Evolutionary conservation across 352 stramenopile species (phyloP).

Genomic region (Pythium rishiriense): DNA sequence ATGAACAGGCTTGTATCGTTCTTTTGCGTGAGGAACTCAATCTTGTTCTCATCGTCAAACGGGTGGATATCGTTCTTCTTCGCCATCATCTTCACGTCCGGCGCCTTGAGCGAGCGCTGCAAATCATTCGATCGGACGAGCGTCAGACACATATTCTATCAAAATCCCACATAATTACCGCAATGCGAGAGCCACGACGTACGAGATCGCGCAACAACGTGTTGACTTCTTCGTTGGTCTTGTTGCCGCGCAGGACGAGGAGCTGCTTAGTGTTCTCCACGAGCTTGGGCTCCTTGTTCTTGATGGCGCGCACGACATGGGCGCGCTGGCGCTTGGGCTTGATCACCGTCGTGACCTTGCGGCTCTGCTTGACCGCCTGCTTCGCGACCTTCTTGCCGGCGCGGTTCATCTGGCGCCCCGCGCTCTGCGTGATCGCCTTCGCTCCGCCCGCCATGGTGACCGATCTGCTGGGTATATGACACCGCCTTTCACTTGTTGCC

Average conservation of each 20-base stretch:
- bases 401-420: slow-evolving; percentile 67
- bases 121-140: not conserved
- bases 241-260: slow-evolving; percentile 89
- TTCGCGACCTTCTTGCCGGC: slow-evolving; percentile 68
- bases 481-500: slow-evolving; percentile 27
- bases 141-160: not conserved
- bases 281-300: slow-evolving; percentile 90
- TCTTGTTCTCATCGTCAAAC: slow-evolving; percentile 92
- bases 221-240: slow-evolving; percentile 85
- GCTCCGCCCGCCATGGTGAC: slow-evolving; percentile 56
- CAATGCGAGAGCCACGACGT: slow-evolving; percentile 11
- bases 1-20: slow-evolving; percentile 98
- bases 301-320: slow-evolving; percentile 77
- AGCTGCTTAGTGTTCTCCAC: slow-evolving; percentile 92
- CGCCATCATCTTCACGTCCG: slow-evolving; percentile 85
- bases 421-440: slow-evolving; percentile 70
- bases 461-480: not conserved
- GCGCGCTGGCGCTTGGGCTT: slow-evolving; percentile 85
- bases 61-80: slow-evolving; percentile 95
- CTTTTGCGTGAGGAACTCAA: slow-evolving; percentile 96
- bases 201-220: slow-evolving; percentile 82
- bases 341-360: slow-evolving; percentile 65
- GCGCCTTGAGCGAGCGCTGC: slow-evolving; percentile 86
- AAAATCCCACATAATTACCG: not conserved
- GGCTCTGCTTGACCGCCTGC: slow-evolving; percentile 65